Conservation (phyloP, 331 rosid species). For the Pyrus hybrid region DNA sequence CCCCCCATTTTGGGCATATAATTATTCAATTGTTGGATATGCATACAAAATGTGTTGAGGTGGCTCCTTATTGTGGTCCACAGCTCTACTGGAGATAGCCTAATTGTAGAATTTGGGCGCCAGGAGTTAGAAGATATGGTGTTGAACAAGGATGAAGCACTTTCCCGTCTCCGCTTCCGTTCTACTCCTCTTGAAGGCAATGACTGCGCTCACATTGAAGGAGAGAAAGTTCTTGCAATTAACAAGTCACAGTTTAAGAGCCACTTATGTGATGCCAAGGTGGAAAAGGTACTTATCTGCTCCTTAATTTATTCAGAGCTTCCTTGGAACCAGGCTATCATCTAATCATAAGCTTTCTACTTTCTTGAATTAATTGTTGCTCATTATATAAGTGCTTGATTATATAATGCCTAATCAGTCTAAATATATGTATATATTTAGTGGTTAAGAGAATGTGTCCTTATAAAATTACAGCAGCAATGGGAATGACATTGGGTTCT, state of each 20-base stretch:
- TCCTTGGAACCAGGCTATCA: neutral
- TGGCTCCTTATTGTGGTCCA: neutral
- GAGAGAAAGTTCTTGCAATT: slow-evolving; percentile 10
- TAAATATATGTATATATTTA: neutral
- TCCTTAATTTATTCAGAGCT: neutral
- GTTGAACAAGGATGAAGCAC: slow-evolving; percentile 12
- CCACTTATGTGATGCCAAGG: slow-evolving; percentile 13
- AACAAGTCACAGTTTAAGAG: slow-evolving; percentile 8
- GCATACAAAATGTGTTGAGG: neutral
- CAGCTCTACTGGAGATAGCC: slow-evolving; percentile 16
- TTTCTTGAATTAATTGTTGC: neutral
- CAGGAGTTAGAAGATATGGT: slow-evolving; percentile 19
- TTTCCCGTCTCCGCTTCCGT: neutral
- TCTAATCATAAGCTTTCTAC: neutral
- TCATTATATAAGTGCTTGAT: neutral
- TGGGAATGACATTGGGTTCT: neutral
- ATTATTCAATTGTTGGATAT: neutral
- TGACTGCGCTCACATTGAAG: slow-evolving; percentile 16
- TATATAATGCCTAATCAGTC: neutral
- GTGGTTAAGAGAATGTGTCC: neutral
- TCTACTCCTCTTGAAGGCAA: slow-evolving; percentile 13
- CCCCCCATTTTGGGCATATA: no score
- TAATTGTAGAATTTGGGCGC: slow-evolving; percentile 4
- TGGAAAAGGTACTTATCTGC: slow-evolving; percentile 9
- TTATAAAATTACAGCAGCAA: neutral